Base-by-base conservation (phyloP, 1,284 basidiomycete genomes). In the Moniliella sp. region DNA sequence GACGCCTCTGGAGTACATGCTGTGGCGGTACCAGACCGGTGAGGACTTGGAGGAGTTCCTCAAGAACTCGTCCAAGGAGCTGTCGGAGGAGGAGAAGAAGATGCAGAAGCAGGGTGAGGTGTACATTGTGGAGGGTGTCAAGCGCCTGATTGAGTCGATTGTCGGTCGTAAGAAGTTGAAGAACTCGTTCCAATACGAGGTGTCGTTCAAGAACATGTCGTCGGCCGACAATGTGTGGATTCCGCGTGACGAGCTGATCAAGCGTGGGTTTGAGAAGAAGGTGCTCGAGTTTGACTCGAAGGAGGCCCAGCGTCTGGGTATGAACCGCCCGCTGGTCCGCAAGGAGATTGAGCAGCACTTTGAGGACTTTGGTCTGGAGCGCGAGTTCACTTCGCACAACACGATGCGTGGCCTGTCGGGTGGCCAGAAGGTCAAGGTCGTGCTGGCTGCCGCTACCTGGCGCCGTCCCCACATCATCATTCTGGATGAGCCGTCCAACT, bases 341-440 rank as follows among this genome's bases (percentile, higher is more conserved):
- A 51, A 52, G 40, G 56, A 59, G 40, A 59, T 59, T 32, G 56
- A 59, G 42, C 40, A 57, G 38, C 56, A 59, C 48, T 59, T 59
- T 32, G 54, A 54, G 32, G 51, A 57, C 43, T 55, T 59, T 15
- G 56, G 56, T 40, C 51, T 59, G 17, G 56, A 59, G 45, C 45
- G 51, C 15, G 56, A 59, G 42, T 59, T 59, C 44, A 54, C 50
- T 32, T 59, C 56, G 42, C 56, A 59, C 51, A 57, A 57, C 46
- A 54, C 48, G 39, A 59, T 59, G 56, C 49, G 51, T 28, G 56
- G 56, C 50, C 51, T 59, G 27, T 59, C 56, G 4, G 56, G 56
- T 49, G 56, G 56, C 36, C 56, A 59, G 39, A 59, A 59, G 54
- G 56, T 59, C 46, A 59, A 59, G 54, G 52, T 59, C 35, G 56